Conservation (phyloP, 2,329 filamentous ascomycete genomes). For the Ceratocystis cubensis region DNA sequence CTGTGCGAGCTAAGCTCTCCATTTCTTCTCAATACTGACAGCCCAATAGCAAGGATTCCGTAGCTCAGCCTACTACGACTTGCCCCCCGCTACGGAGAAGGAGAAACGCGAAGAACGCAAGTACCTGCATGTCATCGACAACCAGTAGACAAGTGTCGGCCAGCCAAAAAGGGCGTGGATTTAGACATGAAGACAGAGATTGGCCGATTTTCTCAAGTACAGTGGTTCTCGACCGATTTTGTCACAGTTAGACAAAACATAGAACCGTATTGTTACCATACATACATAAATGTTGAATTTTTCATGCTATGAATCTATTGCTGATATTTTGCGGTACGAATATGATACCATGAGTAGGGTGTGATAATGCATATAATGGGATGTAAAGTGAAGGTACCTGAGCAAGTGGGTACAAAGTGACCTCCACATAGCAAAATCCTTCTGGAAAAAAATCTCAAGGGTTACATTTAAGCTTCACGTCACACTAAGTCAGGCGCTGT, state of each 20-base stretch:
- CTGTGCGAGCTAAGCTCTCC: background rate
- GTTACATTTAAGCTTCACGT: background rate
- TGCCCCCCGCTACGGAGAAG: slow-evolving; percentile 86
- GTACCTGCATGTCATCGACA: slow-evolving; percentile 86
- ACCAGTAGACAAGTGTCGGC: slow-evolving; percentile 46
- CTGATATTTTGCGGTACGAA: background rate
- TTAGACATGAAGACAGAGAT: background rate
- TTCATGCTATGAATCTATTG: background rate
- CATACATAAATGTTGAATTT: background rate
- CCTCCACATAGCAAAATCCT: slow-evolving; percentile 3
- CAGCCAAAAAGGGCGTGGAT: background rate
- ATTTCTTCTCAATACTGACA: slow-evolving; percentile 26
- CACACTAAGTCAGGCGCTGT: background rate
- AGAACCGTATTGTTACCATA: slow-evolving; percentile 10
- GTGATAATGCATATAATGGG: background rate
- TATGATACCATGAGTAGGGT: background rate
- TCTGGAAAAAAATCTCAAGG: background rate
- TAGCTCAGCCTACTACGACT: slow-evolving; percentile 76
- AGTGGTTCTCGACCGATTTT: slow-evolving; percentile 15
- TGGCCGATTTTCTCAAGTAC: slow-evolving; percentile 13
- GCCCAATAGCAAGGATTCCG: slow-evolving; percentile 68
- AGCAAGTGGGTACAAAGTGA: background rate
- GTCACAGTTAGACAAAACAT: slow-evolving; percentile 15
- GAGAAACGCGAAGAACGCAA: slow-evolving; percentile 93
- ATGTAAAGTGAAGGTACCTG: background rate